Conservation (phyloP, 768 basidiomycete genomes). For the Candolleomyces eurysporus region DNA sequence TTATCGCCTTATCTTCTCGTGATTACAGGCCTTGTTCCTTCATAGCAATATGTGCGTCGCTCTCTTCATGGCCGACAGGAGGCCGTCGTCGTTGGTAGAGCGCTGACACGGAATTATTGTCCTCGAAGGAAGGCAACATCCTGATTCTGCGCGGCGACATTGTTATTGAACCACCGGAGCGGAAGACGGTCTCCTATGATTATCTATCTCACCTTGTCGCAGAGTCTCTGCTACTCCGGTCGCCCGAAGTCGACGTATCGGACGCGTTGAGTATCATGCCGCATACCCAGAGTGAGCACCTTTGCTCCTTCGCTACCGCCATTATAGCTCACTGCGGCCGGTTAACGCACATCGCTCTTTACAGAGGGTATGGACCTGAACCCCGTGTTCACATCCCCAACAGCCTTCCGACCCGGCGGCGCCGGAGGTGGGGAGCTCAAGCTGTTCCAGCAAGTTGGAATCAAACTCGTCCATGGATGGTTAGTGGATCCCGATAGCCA, state of each 20-base stretch:
- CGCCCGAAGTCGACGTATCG: constrained; percentile 61
- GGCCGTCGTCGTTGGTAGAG: background rate
- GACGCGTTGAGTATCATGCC: constrained; percentile 78
- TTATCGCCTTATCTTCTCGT: constrained; percentile 2
- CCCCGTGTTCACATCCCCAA: constrained; percentile 71
- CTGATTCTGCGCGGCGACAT: constrained; percentile 85
- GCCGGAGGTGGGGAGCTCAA: constrained; percentile 71
- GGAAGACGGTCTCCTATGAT: constrained; percentile 77
- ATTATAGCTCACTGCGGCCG: background rate
- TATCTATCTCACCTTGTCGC: constrained; percentile 81
- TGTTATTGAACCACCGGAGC: constrained; percentile 61
- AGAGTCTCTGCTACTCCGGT: constrained; percentile 68
- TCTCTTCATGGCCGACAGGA: background rate
- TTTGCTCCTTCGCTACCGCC: background rate
- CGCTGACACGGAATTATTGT: constrained; percentile 1
- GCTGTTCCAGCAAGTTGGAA: constrained; percentile 80
- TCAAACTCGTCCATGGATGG: constrained; percentile 89
- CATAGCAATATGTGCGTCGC: constrained; percentile 75
- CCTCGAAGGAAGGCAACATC: constrained; percentile 65
- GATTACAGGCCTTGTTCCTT: constrained; percentile 78
- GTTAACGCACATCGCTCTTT: constrained; percentile 3
- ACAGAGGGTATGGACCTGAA: constrained; percentile 89
- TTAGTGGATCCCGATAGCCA: constrained; percentile 66
- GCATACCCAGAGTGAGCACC: constrained; percentile 64
- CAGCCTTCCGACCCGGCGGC: constrained; percentile 61